Percentiles rank a stretch among this genome's conserved stretches.
Evolutionary conservation across 352 stramenopile species (phyloP).

Genomic region (Pythium plurisporium): DNA sequence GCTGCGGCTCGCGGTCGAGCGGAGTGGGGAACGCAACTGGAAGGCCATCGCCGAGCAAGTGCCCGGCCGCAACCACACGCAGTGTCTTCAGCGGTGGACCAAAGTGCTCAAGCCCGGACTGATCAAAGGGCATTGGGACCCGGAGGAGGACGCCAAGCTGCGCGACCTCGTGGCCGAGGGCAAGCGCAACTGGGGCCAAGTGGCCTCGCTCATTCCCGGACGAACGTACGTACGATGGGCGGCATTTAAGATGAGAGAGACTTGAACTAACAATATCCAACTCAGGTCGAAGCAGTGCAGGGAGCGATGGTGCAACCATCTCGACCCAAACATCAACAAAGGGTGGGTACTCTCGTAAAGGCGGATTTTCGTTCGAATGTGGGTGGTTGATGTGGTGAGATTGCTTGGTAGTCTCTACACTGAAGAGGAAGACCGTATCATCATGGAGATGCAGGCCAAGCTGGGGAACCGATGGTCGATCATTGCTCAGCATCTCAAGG

Average conservation of each 20-base stretch:
- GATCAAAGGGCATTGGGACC: conserved; percentile 92
- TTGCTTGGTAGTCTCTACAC: conserved; percentile 61
- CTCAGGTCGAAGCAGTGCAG: conserved; percentile 92
- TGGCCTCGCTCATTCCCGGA: conserved; percentile 72
- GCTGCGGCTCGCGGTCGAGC: conserved; percentile 73
- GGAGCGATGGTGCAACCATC: conserved; percentile 90
- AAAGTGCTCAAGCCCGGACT: conserved; percentile 92
- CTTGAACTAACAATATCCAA: no score
- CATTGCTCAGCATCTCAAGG: conserved; percentile 88
- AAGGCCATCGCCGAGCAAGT: conserved; percentile 91
- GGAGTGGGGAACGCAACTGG: conserved; percentile 85
- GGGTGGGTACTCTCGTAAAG: conserved; percentile 38
- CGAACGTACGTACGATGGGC: conserved; percentile 55
- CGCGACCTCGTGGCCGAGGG: conserved; percentile 79
- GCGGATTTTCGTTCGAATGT: not conserved
- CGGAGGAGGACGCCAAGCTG: conserved; percentile 87
- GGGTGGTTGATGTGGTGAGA: no score
- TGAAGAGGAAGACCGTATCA: conserved; percentile 90
- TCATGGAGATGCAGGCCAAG: conserved; percentile 90
- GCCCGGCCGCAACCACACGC: conserved; percentile 88
- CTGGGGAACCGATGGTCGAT: conserved; percentile 92
- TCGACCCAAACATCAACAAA: conserved; percentile 92
- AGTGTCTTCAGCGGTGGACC: conserved; percentile 92
- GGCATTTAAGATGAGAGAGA: not conserved
- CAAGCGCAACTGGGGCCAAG: conserved; percentile 90